Conservation (phyloP, 805 yeast genomes). For the Danielozyma ontarioensis region DNA sequence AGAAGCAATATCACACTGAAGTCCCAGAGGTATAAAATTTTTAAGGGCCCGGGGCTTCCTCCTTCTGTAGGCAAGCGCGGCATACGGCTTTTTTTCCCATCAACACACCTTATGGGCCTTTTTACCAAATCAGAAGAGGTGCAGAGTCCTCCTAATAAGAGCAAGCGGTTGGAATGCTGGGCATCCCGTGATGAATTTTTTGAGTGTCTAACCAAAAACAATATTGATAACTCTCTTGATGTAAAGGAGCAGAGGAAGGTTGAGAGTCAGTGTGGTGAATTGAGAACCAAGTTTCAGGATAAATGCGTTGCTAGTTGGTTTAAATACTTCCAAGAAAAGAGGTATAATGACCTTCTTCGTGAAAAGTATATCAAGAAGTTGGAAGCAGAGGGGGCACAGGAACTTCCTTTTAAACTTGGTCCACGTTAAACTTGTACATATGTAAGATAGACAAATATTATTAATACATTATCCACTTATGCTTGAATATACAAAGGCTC, state of each 20-base stretch:
- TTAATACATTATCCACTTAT: constrained; percentile 10
- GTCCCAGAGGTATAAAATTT: too few species aligned
- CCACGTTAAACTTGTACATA: background rate
- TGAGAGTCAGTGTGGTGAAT: constrained; percentile 49
- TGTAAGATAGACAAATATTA: background rate
- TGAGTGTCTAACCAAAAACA: constrained; percentile 63
- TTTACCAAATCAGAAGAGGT: constrained; percentile 33
- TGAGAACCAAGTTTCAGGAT: constrained; percentile 57
- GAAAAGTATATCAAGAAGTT: constrained; percentile 64
- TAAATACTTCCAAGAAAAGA: constrained; percentile 84
- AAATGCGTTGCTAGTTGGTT: constrained; percentile 86
- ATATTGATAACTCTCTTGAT: constrained; percentile 67
- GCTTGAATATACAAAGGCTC: constrained; percentile 31
- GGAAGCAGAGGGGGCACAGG: constrained; percentile 58
- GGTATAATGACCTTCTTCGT: constrained; percentile 70
- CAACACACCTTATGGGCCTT: constrained; percentile 41
- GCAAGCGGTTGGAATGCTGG: constrained; percentile 81
- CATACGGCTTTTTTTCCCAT: background rate
- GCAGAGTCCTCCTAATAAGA: constrained; percentile 52
- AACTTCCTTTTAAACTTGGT: background rate
- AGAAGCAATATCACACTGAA: too few species aligned
- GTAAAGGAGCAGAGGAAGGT: constrained; percentile 43
- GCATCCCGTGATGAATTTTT: constrained; percentile 77
- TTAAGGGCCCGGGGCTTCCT: too few species aligned
- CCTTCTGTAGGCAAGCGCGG: background rate